Base-by-base conservation (phyloP, 306 rosid genomes). In the Citrullus mucosospermus region DNA sequence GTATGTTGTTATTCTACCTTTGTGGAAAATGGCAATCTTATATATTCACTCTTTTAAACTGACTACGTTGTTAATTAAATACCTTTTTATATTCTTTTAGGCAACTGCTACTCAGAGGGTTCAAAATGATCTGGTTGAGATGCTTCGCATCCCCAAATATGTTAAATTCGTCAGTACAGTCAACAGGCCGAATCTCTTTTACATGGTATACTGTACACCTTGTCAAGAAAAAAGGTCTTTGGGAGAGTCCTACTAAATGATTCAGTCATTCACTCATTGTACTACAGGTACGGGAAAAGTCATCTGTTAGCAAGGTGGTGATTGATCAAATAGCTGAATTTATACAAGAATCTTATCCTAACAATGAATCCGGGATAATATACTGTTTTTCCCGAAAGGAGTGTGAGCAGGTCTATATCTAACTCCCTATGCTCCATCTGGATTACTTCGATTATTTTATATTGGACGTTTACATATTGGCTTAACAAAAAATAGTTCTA, bases 91-190 rank as follows among this genome's bases (percentile, higher is more conserved):
- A 72, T 34, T 83, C 82, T 84, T 36, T 66, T 83, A 94, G 98
- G 98, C 98, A 84, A 94, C 98, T 78, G 98, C 98, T 15, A 94
- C 98, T 75, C 91, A 90, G 53, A 94, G 93, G 87, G 98, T 94
- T 79, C 97, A 92, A 83, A 85, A 84, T 88, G 98, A 92, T 88
- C 84, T 94, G 86, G 86, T 87, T 86, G 94, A 94, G 85, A 94
- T 94, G 98, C 88, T 94, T 67, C 96, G 82, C 83, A 94, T 94
- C 81, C 93, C 91, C 63, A 89, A 88, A 86, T 87, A 96, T 81
- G 92, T 92, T 82, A 92, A 92, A 86, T 94, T 92, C 83, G 93
- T 94, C 85, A 94, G 98, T 89, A 90, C 98, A 9, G 96, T 94
- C 87, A 94, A 94, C 72, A 87, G 97, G 82, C 94, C 98, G 25